A percentile compares a stretch with the other conserved stretches of the same genome.
Conservation (phyloP, 129 eudicot species). For the Escallonia rubra region DNA sequence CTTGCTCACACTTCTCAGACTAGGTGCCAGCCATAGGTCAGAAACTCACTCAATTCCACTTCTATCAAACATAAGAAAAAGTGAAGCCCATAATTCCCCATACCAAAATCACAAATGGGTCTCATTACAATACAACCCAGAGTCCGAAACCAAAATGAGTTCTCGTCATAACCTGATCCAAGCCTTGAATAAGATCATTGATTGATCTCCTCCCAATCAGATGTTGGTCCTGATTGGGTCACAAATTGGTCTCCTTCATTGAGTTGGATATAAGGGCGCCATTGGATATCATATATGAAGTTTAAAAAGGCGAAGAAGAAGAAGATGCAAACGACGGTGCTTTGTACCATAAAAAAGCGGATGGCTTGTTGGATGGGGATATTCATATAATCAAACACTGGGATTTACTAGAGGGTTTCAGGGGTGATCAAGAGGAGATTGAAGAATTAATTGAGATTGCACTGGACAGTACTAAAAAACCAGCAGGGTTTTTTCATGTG, state of each 20-base stretch:
- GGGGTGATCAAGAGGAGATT: conserved; percentile 52
- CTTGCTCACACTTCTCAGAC: conserved; percentile 52
- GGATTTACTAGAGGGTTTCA: conserved; percentile 41
- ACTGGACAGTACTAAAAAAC: conserved; percentile 34
- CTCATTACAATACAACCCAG: conserved; percentile 7
- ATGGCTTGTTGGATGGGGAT: conserved; percentile 55
- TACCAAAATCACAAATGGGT: background rate
- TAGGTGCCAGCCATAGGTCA: conserved; percentile 44
- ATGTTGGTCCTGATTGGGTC: too few species aligned
- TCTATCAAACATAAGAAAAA: too few species aligned
- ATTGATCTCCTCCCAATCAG: too few species aligned
- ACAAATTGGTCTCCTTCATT: conserved; percentile 13
- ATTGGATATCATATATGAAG: conserved; percentile 82
- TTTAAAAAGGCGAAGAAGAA: conserved; percentile 58
- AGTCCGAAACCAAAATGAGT: conserved; percentile 2
- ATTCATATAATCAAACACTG: conserved; percentile 24
- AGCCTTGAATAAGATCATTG: conserved; percentile 5
- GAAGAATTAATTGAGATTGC: conserved; percentile 82
- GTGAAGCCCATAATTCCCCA: too few species aligned
- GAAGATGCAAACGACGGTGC: conserved; percentile 17
- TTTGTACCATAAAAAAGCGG: conserved; percentile 25
- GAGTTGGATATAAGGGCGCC: conserved; percentile 88
- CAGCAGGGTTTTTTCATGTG: conserved; percentile 17
- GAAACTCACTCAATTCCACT: background rate
- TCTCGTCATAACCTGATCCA: conserved; percentile 6